Base-by-base conservation (phyloP, 1,284 basidiomycete genomes). In the Heimioporus retisporus region DNA sequence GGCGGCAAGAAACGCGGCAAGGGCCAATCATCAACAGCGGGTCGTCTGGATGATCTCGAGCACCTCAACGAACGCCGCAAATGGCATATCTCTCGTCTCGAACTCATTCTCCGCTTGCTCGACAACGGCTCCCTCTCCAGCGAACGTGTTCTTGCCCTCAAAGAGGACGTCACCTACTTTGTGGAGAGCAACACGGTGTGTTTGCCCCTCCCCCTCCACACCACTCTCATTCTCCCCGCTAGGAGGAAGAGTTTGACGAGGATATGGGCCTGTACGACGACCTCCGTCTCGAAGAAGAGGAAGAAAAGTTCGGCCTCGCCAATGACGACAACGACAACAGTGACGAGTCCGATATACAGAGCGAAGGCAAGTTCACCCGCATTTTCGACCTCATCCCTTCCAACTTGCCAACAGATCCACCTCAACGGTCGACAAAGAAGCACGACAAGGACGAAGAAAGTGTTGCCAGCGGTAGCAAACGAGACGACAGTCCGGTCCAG, bases 181-280 rank as follows among this genome's bases (percentile, higher is more conserved):
- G 96, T 99, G 71, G 96, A 98, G 81, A 94, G 90, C 77, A 99
- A 99, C 81, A 91, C 90, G 81, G 96, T 96, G 71, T 76, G 95
- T 90, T 68, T 64, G 65, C 51, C 44, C 55, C 64, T 59, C 71
- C 40, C 35, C 67, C 61, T 63, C 51, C 62, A 55, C 64, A 53
- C 60, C 61, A 43, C 65, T 75, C 77, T 69, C 73, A 73, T 40
- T 67, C 42, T 64, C 53, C 70, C 57, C 63, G 55, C 60, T 77
- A 97, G 96, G 96, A 98, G 69, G 98, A 99, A 77, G 94, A 96
- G 77, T 99, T 98, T 79, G 96, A 98, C 69, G 97, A 98, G 80
- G 96, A 99, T 76, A 94, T 97, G 79, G 97, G 96, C 60, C 95
- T 99, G 68, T 99, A 99, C 75, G 98, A 99, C 76, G 97, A 99